These are phyloP conservation scores for Zymoseptoria tritici DNA, from an alignment of 2,329 filamentous ascomycete species.

Conservation along the genomic window DNA sequence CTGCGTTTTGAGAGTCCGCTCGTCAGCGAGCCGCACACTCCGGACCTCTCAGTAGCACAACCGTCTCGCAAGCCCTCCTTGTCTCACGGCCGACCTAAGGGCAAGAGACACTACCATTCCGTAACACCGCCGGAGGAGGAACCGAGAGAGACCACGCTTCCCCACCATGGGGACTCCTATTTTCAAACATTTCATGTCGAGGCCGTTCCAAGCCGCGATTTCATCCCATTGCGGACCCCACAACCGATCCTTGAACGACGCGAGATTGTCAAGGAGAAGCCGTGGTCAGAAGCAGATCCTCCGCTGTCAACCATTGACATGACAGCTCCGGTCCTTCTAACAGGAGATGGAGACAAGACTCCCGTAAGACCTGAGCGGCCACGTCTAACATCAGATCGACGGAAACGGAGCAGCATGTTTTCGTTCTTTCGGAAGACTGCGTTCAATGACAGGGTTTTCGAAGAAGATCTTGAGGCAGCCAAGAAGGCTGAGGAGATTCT, in stretches of 20 bases:
- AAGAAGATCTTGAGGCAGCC: neutral
- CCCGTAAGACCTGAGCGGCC: neutral
- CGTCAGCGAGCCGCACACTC: neutral
- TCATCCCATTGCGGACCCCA: constrained; percentile 7
- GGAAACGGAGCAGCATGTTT: constrained; percentile 16
- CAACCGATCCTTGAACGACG: neutral
- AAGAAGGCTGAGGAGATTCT: neutral
- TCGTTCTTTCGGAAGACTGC: constrained; percentile 13
- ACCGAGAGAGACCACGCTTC: constrained; percentile 4
- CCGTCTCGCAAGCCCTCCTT: constrained; percentile 1
- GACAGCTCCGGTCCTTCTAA: neutral
- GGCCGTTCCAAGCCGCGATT: constrained; percentile 14
- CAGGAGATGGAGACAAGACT: constrained; percentile 1
- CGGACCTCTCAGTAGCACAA: neutral
- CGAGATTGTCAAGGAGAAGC: neutral
- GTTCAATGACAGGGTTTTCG: constrained; percentile 6
- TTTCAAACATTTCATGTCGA: constrained; percentile 17
- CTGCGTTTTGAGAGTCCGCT: constrained; percentile 9
- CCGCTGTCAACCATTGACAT: neutral
- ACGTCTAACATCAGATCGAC: constrained; percentile 1
- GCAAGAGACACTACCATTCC: constrained; percentile 13
- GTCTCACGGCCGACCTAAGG: neutral
- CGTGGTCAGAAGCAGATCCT: neutral
- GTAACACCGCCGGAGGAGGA: constrained; percentile 20
- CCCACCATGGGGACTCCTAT: constrained; percentile 17